These are phyloP conservation scores for Xerocomellus chrysenteron DNA, from an alignment of 768 basidiomycete species.

Conservation along the genomic window DNA sequence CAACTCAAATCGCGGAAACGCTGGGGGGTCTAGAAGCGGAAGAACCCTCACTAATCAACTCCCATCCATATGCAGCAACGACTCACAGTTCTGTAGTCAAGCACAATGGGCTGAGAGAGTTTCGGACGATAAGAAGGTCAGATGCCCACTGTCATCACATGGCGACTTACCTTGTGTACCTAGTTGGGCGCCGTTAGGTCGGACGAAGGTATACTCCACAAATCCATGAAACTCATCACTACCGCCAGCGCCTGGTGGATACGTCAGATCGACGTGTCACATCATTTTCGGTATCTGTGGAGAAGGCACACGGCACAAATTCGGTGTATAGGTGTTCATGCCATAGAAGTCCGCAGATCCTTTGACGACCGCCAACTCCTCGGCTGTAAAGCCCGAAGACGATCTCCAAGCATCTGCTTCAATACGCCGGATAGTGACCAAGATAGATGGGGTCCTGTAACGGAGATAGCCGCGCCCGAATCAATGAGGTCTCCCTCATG, in stretches of 20 bases:
- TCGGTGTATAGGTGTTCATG: slow-evolving; percentile 71
- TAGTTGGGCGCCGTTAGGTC: slow-evolving; percentile 62
- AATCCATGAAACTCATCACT: slow-evolving; percentile 64
- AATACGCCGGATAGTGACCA: slow-evolving; percentile 65
- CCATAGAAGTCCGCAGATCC: slow-evolving; percentile 72
- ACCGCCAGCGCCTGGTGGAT: slow-evolving; percentile 50
- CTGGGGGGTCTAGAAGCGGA: slow-evolving; percentile 47
- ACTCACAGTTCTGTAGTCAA: slow-evolving; percentile 66
- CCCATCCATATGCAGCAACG: not conserved
- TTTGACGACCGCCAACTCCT: slow-evolving; percentile 55
- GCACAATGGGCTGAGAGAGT: slow-evolving; percentile 51
- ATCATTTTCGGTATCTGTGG: not conserved
- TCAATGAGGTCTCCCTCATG: not conserved
- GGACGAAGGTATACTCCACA: slow-evolving; percentile 59
- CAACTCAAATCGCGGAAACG: slow-evolving; percentile 57
- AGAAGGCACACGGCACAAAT: slow-evolving; percentile 50
- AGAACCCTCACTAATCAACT: not conserved
- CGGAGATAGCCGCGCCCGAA: not conserved
- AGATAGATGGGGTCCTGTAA: slow-evolving; percentile 66
- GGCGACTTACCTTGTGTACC: slow-evolving; percentile 53
- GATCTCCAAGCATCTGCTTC: slow-evolving; percentile 52
- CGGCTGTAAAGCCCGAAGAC: slow-evolving; percentile 56
- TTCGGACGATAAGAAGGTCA: not conserved
- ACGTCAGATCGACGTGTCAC: not conserved
- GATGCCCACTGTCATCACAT: not conserved